Conservation (phyloP, 2,329 filamentous ascomycete species). For the Elsinoe perseae region DNA sequence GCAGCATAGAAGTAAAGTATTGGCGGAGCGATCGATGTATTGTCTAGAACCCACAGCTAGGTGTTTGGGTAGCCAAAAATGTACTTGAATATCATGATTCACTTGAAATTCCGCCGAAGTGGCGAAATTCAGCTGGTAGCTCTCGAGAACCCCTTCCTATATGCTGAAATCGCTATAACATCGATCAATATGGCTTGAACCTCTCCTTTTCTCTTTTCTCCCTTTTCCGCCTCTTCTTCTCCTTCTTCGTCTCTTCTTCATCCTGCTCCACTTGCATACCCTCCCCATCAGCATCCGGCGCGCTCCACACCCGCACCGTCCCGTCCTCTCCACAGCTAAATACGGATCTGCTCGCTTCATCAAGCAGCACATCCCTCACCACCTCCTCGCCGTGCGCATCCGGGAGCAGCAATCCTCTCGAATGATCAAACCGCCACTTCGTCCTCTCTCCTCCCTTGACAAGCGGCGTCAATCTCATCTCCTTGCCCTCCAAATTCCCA, state of each 20-base stretch:
- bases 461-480: slow-evolving; percentile 17
- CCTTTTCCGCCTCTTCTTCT: slow-evolving; percentile 26
- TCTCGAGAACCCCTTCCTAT: too few relatives aligned
- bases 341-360: slow-evolving; percentile 18
- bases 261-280: slow-evolving; percentile 17
- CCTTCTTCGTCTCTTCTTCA: slow-evolving; percentile 18
- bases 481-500: slow-evolving; percentile 18
- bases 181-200: slow-evolving; percentile 35
- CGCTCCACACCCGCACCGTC: slow-evolving; percentile 37
- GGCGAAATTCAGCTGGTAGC: too few relatives aligned
- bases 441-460: slow-evolving; percentile 11
- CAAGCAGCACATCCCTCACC: slow-evolving; percentile 37
- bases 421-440: slow-evolving; percentile 18
- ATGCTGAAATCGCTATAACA: too few relatives aligned
- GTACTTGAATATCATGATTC: not conserved
- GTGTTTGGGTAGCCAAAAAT: slow-evolving; percentile 1
- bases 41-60: not conserved
- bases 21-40: not conserved
- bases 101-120: too few relatives aligned
- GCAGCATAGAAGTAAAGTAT: not conserved
- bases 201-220: slow-evolving; percentile 31
- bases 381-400: slow-evolving; percentile 44
- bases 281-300: slow-evolving; percentile 4
- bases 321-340: slow-evolving; percentile 46
- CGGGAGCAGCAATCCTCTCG: slow-evolving; percentile 25